Percentiles rank a stretch among this genome's conserved stretches.
These are phyloP conservation scores for Apiotrichum gamsii DNA, from an alignment of 1,284 basidiomycete species.

Conservation along the genomic window DNA sequence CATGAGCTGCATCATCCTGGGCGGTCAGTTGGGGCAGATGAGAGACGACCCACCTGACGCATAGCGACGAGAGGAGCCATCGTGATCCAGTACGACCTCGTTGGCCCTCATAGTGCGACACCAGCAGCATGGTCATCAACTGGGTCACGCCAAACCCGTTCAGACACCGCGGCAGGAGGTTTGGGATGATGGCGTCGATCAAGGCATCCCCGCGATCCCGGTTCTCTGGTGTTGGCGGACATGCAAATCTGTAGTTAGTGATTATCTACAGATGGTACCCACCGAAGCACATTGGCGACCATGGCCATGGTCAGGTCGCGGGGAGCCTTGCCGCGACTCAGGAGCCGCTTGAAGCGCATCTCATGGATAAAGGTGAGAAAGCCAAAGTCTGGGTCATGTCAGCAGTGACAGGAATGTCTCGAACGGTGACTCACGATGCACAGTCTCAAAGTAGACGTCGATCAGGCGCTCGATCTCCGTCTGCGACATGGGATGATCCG, in stretches of 20 bases:
- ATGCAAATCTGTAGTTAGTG: constrained; percentile 5
- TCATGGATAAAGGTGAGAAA: constrained; percentile 20
- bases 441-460: constrained; percentile 14
- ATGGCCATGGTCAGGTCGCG: constrained; percentile 12
- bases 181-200: neutral
- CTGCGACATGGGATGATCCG: too few relatives aligned
- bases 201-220: constrained; percentile 5
- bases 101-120: constrained; percentile 6
- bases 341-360: constrained; percentile 11
- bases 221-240: constrained; percentile 2
- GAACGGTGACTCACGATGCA: constrained; percentile 12
- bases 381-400: constrained; percentile 11
- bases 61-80: constrained; percentile 15
- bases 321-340: constrained; percentile 10
- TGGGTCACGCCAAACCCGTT: constrained; percentile 14
- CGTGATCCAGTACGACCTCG: constrained; percentile 10
- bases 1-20: constrained; percentile 20
- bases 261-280: too few relatives aligned
- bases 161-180: constrained; percentile 2
- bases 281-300: constrained; percentile 8
- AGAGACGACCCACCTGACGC: constrained; percentile 6
- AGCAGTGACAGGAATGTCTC: neutral
- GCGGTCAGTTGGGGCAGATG: neutral
- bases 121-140: constrained; percentile 13
- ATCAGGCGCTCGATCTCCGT: constrained; percentile 6